Percentiles rank a stretch among this genome's conserved stretches.
Evolutionary conservation across 345 rosid species (phyloP).

Genomic region (Sisymbrium irio): DNA sequence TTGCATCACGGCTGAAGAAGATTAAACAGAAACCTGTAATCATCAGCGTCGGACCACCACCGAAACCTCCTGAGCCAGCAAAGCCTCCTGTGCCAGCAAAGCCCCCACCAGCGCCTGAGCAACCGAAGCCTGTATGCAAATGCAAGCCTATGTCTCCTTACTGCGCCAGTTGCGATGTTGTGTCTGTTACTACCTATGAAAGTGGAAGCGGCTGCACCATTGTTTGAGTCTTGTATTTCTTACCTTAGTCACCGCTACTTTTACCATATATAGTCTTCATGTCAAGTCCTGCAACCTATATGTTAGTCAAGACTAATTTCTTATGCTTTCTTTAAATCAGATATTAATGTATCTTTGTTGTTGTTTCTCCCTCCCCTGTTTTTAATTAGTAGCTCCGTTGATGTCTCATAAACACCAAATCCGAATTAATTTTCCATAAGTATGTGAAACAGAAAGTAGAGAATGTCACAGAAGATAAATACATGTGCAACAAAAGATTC

Average conservation of each 20-base stretch:
- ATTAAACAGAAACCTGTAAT: slow-evolving; percentile 39
- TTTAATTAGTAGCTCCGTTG: not conserved
- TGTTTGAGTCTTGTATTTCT: slow-evolving; percentile 16
- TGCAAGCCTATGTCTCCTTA: slow-evolving; percentile 22
- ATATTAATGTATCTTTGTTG: slow-evolving; percentile 6
- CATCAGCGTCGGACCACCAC: slow-evolving; percentile 37
- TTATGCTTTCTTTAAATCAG: not conserved
- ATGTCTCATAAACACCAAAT: not conserved
- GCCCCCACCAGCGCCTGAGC: slow-evolving; percentile 2
- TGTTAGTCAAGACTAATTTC: not conserved
- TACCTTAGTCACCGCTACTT: not conserved
- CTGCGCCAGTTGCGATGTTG: slow-evolving; percentile 34
- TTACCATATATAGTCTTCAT: slow-evolving; percentile 11
- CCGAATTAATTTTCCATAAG: not conserved
- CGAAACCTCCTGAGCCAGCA: slow-evolving; percentile 25
- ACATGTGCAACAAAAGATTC: not conserved
- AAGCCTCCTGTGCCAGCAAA: not conserved
- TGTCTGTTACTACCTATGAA: slow-evolving; percentile 33
- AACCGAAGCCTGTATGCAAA: slow-evolving; percentile 20
- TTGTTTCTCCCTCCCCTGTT: slow-evolving; percentile 18
- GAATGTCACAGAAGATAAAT: too few relatives aligned
- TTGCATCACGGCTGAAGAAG: slow-evolving; percentile 23
- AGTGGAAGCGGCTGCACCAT: slow-evolving; percentile 38
- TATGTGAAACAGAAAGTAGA: not conserved
- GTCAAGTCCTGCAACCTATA: slow-evolving; percentile 4